Base-by-base conservation (phyloP, 495 filamentous ascomycete genomes). In the Penicillium ucsense region DNA sequence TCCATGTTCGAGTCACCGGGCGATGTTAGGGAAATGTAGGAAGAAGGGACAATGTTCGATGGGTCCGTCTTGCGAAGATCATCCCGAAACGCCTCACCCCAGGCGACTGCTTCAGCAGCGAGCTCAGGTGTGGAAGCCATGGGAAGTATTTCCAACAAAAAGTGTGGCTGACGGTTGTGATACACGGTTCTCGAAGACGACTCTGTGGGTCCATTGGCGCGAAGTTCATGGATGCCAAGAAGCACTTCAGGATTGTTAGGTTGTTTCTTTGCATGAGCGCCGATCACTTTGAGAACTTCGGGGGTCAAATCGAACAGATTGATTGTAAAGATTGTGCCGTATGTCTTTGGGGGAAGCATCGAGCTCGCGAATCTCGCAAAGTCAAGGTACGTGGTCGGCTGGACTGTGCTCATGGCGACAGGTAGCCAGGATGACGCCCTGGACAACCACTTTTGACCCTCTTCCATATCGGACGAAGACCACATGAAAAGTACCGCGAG, bases 161-260 rank as follows among this genome's bases (percentile, higher is more conserved):
- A 51, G 32, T 58, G 55, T 4, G 48, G 41, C 8, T 6, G 4
- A 8, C 48, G 45, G 27, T 42, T 37, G 29, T 47, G 41, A 20
- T 50, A 51, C 3, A 54, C 35, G 0, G 46, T 48, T 0, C 35
- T 8, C 4, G 7, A 4, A 3, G 7, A 9, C 4, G 45, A 36
- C 36, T 41, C 10, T 12, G 32, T 45, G 6, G 48, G 51, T 3
- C 46, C 43, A 5, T 48, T 41, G 6, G 31, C 27, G 9, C 48
- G 51, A 29, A 57, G 46, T 8, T 52, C 51, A 29, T 57, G 51
- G 8, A 52, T 41, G 3, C 45, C 48, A 30, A 54, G 50, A 5
- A 52, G 10, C 3, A 46, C n/a, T 9, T 47, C 42, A 2, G 47
- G 38, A 27, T 35, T 33, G 5, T 47, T 36, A 2, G 55, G 51